These are phyloP conservation scores for Yamadazyma ubonensis DNA, from an alignment of 805 yeast genomes.

Conservation along the genomic window DNA sequence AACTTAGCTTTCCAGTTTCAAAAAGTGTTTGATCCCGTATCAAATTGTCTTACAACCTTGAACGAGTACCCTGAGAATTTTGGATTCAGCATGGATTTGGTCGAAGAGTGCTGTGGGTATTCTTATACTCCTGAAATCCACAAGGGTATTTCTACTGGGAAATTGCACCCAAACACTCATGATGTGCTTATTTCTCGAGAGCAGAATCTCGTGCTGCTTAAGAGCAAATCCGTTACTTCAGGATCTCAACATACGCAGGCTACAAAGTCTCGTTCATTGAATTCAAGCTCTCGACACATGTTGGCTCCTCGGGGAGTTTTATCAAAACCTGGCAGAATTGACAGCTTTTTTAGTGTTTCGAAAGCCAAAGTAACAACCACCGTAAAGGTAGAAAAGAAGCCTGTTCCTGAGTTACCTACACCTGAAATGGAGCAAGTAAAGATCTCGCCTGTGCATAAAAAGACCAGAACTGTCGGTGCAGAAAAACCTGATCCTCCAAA, in stretches of 20 bases:
- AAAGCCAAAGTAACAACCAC: constrained; percentile 5
- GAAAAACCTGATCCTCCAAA: constrained; percentile 11
- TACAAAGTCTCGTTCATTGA: neutral
- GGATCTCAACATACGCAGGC: neutral
- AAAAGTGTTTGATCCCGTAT: constrained; percentile 74
- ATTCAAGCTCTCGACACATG: neutral
- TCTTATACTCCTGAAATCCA: constrained; percentile 46
- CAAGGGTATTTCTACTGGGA: constrained; percentile 58
- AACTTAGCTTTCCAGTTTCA: constrained; percentile 79
- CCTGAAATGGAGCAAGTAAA: constrained; percentile 2
- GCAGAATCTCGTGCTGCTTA: constrained; percentile 24
- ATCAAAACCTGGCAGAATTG: too few species aligned
- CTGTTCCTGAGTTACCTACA: neutral
- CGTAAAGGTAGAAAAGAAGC: neutral
- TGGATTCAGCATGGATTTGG: constrained; percentile 41
- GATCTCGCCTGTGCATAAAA: constrained; percentile 17
- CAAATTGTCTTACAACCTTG: constrained; percentile 51
- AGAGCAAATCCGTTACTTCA: constrained; percentile 19
- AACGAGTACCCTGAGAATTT: constrained; percentile 51
- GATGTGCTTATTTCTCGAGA: constrained; percentile 49
- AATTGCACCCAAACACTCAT: constrained; percentile 62
- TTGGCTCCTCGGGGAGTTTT: constrained; percentile 6
- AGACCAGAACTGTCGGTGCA: constrained; percentile 14
- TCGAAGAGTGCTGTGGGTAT: constrained; percentile 46
- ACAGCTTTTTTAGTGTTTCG: constrained; percentile 10